phyloP scores from a whole-genome alignment of 1,139 yeast species.

The Saccharomyces hybrid region DNA sequence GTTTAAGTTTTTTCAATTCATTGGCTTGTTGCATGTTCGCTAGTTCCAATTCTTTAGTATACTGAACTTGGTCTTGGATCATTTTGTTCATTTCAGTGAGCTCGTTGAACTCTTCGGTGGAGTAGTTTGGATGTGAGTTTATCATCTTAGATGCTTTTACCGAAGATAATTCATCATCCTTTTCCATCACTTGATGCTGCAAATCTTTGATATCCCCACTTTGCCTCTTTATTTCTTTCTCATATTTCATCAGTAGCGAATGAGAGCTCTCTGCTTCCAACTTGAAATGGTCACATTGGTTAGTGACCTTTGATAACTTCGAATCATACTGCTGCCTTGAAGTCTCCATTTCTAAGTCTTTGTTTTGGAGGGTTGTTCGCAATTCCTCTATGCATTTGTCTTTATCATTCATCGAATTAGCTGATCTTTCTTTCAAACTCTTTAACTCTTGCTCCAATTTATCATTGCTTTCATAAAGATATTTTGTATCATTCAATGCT shows the following conservation, averaged over 20 bases:
- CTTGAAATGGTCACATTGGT: conserved; percentile 13
- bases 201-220: conserved; percentile 15
- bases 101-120: conserved; percentile 24
- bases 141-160: conserved; percentile 19
- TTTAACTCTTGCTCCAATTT: conserved; percentile 30
- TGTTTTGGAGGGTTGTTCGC: conserved; percentile 12
- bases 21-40: conserved; percentile 43
- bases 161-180: conserved; percentile 22
- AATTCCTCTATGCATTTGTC: conserved; percentile 20
- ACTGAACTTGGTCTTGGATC: conserved; percentile 48
- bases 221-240: conserved; percentile 18
- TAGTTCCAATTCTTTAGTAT: conserved; percentile 49
- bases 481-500: conserved; percentile 19
- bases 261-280: conserved; percentile 16
- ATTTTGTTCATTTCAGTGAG: conserved; percentile 40
- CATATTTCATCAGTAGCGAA: conserved; percentile 17
- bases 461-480: conserved; percentile 36
- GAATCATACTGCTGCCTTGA: conserved; percentile 13
- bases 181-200: conserved; percentile 16
- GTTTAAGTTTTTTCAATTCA: conserved; percentile 37
- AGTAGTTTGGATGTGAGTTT: conserved; percentile 20
- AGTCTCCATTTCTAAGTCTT: conserved; percentile 17
- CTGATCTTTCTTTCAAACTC: conserved; percentile 26
- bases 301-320: conserved; percentile 9
- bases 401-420: conserved; percentile 17